These are phyloP conservation scores for Talaromyces amestolkiae DNA, from an alignment of 2,329 filamentous ascomycete genomes.

Conservation along the genomic window DNA sequence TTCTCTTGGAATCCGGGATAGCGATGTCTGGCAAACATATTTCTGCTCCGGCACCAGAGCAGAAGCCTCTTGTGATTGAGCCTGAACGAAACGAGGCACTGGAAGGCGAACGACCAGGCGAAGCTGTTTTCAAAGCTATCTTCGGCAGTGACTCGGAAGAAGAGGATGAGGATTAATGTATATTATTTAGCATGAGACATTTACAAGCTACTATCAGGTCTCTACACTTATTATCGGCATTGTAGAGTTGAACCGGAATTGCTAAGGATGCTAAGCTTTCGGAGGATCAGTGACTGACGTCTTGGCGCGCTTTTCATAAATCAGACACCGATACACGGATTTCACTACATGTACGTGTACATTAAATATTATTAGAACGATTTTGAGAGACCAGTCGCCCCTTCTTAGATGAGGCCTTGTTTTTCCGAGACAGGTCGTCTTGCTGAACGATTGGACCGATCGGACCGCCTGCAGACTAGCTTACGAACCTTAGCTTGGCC, in stretches of 20 bases:
- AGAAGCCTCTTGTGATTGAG: conserved; percentile 53
- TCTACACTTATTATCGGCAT: too few species aligned
- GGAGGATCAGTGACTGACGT: neutral
- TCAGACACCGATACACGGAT: neutral
- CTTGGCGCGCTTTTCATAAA: neutral
- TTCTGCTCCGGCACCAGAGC: conserved; percentile 13
- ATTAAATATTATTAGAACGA: neutral
- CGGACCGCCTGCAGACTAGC: neutral
- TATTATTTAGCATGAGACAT: neutral
- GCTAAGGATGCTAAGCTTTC: neutral
- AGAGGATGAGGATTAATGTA: conserved; percentile 34
- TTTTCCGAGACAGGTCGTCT: neutral
- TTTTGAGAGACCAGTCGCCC: neutral
- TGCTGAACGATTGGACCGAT: conserved; percentile 2
- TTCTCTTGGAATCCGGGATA: conserved; percentile 49
- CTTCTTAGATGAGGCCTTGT: neutral
- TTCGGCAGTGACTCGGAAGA: conserved; percentile 86
- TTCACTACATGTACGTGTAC: neutral
- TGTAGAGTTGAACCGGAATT: neutral
- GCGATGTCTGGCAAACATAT: conserved; percentile 21
- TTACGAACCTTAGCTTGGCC: neutral
- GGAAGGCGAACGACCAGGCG: conserved; percentile 69
- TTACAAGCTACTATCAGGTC: neutral
- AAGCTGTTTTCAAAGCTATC: conserved; percentile 84
- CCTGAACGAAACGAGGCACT: conserved; percentile 74